Base-by-base conservation (phyloP, 1,139 yeast genomes). In the Kodamaea ohmeri region DNA sequence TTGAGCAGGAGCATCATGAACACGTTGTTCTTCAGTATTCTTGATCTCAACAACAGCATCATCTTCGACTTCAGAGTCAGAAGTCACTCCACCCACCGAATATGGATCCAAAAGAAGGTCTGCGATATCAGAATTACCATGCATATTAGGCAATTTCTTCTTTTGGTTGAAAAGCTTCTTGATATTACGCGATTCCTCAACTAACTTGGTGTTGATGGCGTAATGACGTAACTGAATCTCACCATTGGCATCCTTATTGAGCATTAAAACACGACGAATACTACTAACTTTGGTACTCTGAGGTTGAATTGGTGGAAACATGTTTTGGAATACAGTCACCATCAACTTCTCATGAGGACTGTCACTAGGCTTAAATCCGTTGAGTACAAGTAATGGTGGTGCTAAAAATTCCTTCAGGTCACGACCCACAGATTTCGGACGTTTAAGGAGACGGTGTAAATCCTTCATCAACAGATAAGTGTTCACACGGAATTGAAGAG, bases 221-320 rank as follows among this genome's bases (percentile, higher is more conserved):
- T 86, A 94, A 59, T 94, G 99, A 54, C 99, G 80, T 45, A 92
- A 59, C 49, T 89, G 95, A 42, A 92, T 82, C 36, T 70, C 72
- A 6, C 84, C 88, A 38, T 73, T 79, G 21, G 74, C 72, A 52
- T 83, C 83, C 54, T 82, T 85, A 58, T 84, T 83, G 43, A 94
- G 67, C 77, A 94, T 75, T 52, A 94, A 67, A 7, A 94, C 97
- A 51, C 99, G 73, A 53, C 80, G 83, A 45, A 94, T 90, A 1
- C 83, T 69, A 30, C 73, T 67, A 21, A 92, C 83, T 47, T 79
- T 81, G 22, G 95, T 87, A 45, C 68, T 66, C 45, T 84, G 84
- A 16, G 96, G 96, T 42, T 83, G 80, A 50, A 94, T 83, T 15
- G 98, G 89, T 4, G 99, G 99, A 59, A 92, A 89, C 79, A 92